Evolutionary conservation across 139 green algal species (phyloP).

Genomic region (Ettlia oleoabundans): DNA sequence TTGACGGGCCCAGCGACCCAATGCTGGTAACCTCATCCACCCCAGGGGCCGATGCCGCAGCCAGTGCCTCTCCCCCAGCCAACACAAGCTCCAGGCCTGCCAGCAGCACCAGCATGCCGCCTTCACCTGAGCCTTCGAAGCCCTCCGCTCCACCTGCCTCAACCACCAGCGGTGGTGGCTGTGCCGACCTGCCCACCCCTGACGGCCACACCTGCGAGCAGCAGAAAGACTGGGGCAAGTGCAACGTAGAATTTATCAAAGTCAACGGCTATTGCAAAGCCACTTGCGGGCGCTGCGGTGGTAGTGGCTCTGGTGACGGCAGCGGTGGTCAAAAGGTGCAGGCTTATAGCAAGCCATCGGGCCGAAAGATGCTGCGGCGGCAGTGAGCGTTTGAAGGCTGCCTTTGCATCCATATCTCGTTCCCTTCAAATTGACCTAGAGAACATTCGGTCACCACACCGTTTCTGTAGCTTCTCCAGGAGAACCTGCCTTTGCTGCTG

Average conservation of each 20-base stretch:
- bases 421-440: neutral
- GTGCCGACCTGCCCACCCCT: slow-evolving; percentile 19
- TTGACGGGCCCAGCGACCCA: slow-evolving; percentile 36
- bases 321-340: neutral
- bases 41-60: slow-evolving; percentile 18
- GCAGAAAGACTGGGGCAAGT: slow-evolving; percentile 58
- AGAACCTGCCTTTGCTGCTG: no score
- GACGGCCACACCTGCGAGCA: slow-evolving; percentile 43
- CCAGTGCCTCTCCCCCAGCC: neutral
- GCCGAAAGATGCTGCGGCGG: neutral
- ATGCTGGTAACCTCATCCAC: slow-evolving; percentile 38
- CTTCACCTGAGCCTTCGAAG: neutral
- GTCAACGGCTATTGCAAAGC: slow-evolving; percentile 37
- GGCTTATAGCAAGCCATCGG: neutral
- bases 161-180: neutral
- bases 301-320: neutral
- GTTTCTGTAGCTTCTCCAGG: no score
- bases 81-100: neutral
- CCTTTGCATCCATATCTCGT: neutral
- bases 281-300: slow-evolving; percentile 24
- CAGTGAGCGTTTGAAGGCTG: neutral
- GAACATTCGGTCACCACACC: no score
- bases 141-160: neutral
- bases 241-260: slow-evolving; percentile 32
- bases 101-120: neutral